Conservation (phyloP, 441 rosid species). For the Adansonia gregorii region DNA sequence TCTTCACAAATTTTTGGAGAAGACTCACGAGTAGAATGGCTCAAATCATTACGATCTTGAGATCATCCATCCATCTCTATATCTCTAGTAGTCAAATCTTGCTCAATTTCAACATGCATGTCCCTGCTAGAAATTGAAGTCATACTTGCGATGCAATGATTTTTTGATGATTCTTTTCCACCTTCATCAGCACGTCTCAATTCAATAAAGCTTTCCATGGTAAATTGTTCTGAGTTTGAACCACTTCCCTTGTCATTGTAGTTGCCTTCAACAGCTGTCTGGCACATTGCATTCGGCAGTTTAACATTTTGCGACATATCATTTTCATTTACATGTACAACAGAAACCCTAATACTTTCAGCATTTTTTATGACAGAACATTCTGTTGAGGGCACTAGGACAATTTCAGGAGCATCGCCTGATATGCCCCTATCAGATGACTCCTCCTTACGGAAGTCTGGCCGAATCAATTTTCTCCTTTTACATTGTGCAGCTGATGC, state of each 20-base stretch:
- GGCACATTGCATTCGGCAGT: slow-evolving; percentile 5
- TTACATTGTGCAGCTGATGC: slow-evolving; percentile 33
- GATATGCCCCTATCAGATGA: slow-evolving; percentile 23
- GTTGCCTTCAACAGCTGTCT: slow-evolving; percentile 18
- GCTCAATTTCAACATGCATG: background rate
- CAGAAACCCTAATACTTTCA: slow-evolving; percentile 17
- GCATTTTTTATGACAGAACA: slow-evolving; percentile 16
- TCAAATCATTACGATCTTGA: background rate
- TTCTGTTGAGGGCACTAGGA: background rate
- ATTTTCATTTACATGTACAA: slow-evolving; percentile 9
- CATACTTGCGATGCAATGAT: slow-evolving; percentile 15
- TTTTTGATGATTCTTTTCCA: slow-evolving; percentile 24
- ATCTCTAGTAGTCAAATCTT: slow-evolving; percentile 10
- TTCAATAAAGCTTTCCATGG: background rate
- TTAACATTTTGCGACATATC: background rate
- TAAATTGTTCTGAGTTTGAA: slow-evolving; percentile 23
- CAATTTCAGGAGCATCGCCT: background rate
- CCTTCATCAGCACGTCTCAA: slow-evolving; percentile 20
- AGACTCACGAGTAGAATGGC: slow-evolving; percentile 9
- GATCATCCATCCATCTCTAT: slow-evolving; percentile 8
- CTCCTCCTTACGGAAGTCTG: slow-evolving; percentile 42
- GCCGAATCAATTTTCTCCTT: slow-evolving; percentile 64
- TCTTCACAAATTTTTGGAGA: slow-evolving; percentile 10
- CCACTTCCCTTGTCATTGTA: slow-evolving; percentile 11
- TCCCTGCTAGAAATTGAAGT: slow-evolving; percentile 15